These are phyloP conservation scores for Botrytis elliptica DNA, from an alignment of 2,329 filamentous ascomycete species.

Conservation along the genomic window DNA sequence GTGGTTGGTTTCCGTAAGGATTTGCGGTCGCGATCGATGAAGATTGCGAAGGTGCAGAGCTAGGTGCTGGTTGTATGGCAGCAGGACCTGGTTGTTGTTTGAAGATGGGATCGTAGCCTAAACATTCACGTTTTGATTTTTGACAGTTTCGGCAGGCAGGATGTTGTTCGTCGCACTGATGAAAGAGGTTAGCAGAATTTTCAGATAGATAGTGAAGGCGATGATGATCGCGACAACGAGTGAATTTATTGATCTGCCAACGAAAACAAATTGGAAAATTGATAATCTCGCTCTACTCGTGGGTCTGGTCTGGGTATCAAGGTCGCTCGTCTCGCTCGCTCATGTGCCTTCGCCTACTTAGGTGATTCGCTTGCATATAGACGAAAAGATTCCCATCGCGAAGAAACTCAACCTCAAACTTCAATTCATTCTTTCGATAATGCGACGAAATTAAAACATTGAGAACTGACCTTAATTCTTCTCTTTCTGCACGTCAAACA, in stretches of 20 bases:
- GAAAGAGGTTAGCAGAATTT: constrained; percentile 25
- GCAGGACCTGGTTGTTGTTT: constrained; percentile 67
- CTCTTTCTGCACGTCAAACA: constrained; percentile 65
- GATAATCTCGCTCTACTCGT: constrained; percentile 21
- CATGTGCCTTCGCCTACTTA: constrained; percentile 41
- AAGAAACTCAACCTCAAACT: constrained; percentile 33
- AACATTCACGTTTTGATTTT: constrained; percentile 83
- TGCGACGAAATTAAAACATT: constrained; percentile 27
- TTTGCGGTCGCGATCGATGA: constrained; percentile 39
- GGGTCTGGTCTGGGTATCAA: constrained; percentile 21
- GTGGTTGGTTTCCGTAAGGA: constrained; percentile 49
- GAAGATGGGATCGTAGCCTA: constrained; percentile 86
- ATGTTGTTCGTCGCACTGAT: constrained; percentile 91
- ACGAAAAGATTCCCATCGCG: constrained; percentile 39
- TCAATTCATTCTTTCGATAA: constrained; percentile 31
- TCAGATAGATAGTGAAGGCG: constrained; percentile 12
- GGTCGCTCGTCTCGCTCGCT: constrained; percentile 29
- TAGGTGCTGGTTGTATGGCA: constrained; percentile 69
- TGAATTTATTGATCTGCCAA: constrained; percentile 11
- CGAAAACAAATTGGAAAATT: constrained; percentile 17
- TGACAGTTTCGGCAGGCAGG: constrained; percentile 88
- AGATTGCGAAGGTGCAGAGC: constrained; percentile 39
- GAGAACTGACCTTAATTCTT: constrained; percentile 66
- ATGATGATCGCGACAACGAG: constrained; percentile 15
- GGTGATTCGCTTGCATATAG: constrained; percentile 41